Conservation (phyloP, 108 stramenopile genomes). For the Cyclotella baltica region DNA sequence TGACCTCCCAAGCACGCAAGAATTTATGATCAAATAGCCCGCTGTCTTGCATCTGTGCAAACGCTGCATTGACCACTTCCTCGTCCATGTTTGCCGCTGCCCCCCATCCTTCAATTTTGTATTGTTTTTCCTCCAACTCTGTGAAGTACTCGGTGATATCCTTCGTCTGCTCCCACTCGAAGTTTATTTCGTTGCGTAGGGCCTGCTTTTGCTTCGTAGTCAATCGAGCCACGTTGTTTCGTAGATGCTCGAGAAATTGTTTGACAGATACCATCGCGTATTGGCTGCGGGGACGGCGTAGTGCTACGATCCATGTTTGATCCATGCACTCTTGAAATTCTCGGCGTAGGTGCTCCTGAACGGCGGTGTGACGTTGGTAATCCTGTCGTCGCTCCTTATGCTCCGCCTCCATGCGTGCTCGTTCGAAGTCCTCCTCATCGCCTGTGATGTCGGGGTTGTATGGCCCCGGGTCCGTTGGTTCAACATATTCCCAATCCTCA, state of each 20-base stretch:
- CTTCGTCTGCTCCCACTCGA: neutral
- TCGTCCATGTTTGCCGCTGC: neutral
- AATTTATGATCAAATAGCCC: conserved; percentile 8
- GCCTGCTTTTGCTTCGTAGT: conserved; percentile 3
- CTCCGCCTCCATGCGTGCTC: neutral
- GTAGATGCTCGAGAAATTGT: neutral
- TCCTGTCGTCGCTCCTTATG: neutral
- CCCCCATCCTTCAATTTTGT: neutral
- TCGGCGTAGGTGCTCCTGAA: neutral
- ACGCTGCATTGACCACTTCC: neutral
- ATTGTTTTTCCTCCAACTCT: neutral
- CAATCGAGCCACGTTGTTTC: neutral
- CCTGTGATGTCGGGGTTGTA: neutral
- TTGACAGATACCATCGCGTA: neutral
- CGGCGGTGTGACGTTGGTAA: neutral
- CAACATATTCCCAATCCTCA: neutral
- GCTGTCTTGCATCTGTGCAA: conserved; percentile 8
- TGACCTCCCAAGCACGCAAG: neutral
- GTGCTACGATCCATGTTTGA: conserved; percentile 1
- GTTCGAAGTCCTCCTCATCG: neutral
- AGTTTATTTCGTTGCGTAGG: neutral
- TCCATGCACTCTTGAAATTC: conserved; percentile 6
- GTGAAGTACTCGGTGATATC: neutral
- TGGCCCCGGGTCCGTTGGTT: conserved; percentile 8
- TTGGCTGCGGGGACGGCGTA: neutral